Conservation (phyloP, 768 basidiomycete genomes). For the Termitomyces titanicus region DNA sequence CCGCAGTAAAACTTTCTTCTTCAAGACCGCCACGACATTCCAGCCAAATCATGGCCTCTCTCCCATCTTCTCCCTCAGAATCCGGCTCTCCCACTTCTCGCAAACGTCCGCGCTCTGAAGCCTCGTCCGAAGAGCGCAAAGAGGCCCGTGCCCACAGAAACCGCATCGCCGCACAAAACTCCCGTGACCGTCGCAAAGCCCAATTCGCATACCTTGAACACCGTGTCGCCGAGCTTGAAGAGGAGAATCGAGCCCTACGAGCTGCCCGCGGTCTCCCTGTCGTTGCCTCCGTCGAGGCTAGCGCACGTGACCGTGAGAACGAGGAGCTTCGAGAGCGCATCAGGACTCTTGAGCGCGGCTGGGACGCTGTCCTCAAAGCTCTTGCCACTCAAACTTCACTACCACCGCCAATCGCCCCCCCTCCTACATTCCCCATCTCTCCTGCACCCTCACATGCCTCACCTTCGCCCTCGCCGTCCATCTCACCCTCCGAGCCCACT, state of each 20-base stretch:
- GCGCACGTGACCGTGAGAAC: constrained; percentile 63
- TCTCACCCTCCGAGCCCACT: constrained; percentile 57
- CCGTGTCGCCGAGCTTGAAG: constrained; percentile 70
- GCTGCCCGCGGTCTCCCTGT: constrained; percentile 40
- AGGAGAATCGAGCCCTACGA: constrained; percentile 76
- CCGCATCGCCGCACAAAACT: constrained; percentile 91
- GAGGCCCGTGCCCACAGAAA: constrained; percentile 90
- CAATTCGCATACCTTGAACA: constrained; percentile 70
- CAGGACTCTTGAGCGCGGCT: constrained; percentile 74
- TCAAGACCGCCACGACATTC: too few species aligned
- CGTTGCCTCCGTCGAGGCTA: constrained; percentile 24
- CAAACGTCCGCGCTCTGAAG: constrained; percentile 67
- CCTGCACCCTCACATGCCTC: constrained; percentile 31
- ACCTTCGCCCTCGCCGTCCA: constrained; percentile 32
- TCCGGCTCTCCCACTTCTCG: constrained; percentile 42
- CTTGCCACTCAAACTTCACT: constrained; percentile 68
- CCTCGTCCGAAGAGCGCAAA: constrained; percentile 72
- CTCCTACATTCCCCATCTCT: constrained; percentile 32
- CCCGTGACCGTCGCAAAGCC: constrained; percentile 84
- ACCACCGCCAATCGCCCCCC: too few species aligned
- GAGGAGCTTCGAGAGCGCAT: constrained; percentile 73
- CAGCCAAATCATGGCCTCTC: too few species aligned
- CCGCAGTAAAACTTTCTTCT: constrained; percentile 25
- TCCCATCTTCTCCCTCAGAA: background rate
- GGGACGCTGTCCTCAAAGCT: constrained; percentile 77